Base-by-base conservation (phyloP, 2,329 filamentous ascomycete genomes). In the Penicillium sp. region DNA sequence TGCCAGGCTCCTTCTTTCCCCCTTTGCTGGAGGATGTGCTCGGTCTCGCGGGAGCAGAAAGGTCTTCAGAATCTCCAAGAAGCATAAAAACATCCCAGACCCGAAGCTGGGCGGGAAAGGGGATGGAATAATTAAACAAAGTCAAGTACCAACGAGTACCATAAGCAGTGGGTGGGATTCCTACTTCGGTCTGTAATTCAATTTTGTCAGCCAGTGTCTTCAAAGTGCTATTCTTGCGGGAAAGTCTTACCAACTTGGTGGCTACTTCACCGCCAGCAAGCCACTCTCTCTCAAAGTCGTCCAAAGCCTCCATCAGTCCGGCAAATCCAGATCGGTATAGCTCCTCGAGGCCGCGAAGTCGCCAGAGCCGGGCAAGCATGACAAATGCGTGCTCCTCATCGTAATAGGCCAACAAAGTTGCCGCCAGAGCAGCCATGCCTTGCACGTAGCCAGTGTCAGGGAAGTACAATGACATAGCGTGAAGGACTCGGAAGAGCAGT, bases 71-170 rank as follows among this genome's bases (percentile, higher is more conserved):
- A 62, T 93, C 90, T 43, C 93, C 94, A 12, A 97, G 83, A 13
- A 99, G 84, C 83, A 99, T 90, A 74, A 97, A 97, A 1, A 96
- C 89, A 68, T 99, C 94, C 94, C 94, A 99, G 15, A 99, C 88
- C 45, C 94, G 88, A 33, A 99, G 85, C 72, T 97, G 94, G 3
- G 93, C 92, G 0, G 90, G 83, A 65, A 97, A 99, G 0, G 94
- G 94, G 47, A 99, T 89, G 15, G 90, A 95, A 66, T 97, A 88
- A 73, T 97, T 97, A 81, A 99, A 99, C 8, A 99, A 79, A 2
- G 94, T 99, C 47, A 99, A 80, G 69, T 99, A 99, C 94, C 94
- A 99, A 47, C 92, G 82, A 4, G 93, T 97, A 29, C 92, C 94
- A 68, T 96, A 99, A n/a, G 92, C 87, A 2, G 91, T 96, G 16